Base-by-base conservation (phyloP, 495 filamentous ascomycete species). In the Pyrenula aspistea region DNA sequence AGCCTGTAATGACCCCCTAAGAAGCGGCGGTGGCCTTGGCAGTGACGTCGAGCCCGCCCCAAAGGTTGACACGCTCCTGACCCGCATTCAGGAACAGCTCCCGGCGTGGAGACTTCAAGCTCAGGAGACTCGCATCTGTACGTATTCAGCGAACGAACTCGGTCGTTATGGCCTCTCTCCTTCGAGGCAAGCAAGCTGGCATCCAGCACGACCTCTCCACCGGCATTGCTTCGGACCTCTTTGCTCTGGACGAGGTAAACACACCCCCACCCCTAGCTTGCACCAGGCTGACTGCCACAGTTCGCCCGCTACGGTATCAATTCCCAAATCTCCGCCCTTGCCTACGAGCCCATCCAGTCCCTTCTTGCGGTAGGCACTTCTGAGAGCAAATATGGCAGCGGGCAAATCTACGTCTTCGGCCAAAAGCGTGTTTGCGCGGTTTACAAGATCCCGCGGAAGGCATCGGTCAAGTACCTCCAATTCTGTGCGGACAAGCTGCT, bases 261-360 rank as follows among this genome's bases (percentile, higher is more conserved):
- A 64, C 64, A 56, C 22, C 53, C 31, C 24, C 49, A 51, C 58
- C 51, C n/a, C 0, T 31, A 53, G 19, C 19, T 15, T 50, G 10
- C 47, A 15, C 12, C 59, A 51, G 60, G 64, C 61, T 68, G 55
- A 68, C 59, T 53, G 24, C 58, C 51, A 47, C 59, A 88, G 84
- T 82, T 91, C 58, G 77, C 78, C 48, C 84, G 88, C 63, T 94
- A 86, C 65, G 93, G 93, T 54, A 79, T 97, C 61, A 91, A 89
- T 65, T 95, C 89, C 3, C 88, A 92, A 65, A 83, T 93, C 57
- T 85, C 83, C 60, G 82, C 80, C 22, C 64, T 97, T 49, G 85
- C 91, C 60, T 96, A 94, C 74, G 90, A 96, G 59, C 92, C 93
- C 2, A 77, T 94, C 22, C 93, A 97, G 67, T 95, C 91, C 20